phyloP scores from a whole-genome alignment of 768 basidiomycete species.

The Suillus spraguei region DNA sequence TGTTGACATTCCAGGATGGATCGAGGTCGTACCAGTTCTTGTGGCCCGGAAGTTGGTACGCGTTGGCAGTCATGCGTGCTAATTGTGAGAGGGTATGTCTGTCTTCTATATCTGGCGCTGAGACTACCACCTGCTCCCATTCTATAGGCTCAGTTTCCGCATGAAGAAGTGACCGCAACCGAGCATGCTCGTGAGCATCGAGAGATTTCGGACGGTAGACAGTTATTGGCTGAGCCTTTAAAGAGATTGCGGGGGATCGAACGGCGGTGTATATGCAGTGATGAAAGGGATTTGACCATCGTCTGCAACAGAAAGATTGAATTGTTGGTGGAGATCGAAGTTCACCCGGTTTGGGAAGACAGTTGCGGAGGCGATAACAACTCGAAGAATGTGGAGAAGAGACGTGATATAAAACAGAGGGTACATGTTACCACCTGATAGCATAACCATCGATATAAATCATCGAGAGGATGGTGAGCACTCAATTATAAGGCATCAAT shows the following conservation, averaged over 20 bases:
- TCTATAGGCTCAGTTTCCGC: slow-evolving; percentile 53
- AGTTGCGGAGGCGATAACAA: not conserved
- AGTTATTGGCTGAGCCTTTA: slow-evolving; percentile 49
- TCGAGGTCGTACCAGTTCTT: slow-evolving; percentile 85
- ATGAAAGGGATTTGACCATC: slow-evolving; percentile 12
- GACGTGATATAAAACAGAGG: not conserved
- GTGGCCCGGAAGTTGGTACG: slow-evolving; percentile 74
- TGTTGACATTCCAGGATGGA: slow-evolving; percentile 62
- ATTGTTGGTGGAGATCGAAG: slow-evolving; percentile 3
- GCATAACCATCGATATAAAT: not conserved
- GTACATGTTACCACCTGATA: not conserved
- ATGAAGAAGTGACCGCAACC: slow-evolving; percentile 50
- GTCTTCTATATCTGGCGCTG: slow-evolving; percentile 80
- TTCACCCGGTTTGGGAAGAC: not conserved
- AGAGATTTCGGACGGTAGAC: slow-evolving; percentile 63
- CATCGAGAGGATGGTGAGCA: not conserved
- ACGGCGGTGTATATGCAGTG: slow-evolving; percentile 13
- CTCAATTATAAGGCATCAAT: not conserved
- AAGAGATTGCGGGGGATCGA: slow-evolving; percentile 20
- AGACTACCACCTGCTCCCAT: slow-evolving; percentile 70
- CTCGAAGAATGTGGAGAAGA: not conserved
- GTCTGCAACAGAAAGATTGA: slow-evolving; percentile 4
- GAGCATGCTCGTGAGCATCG: slow-evolving; percentile 51
- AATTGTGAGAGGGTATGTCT: slow-evolving; percentile 79
- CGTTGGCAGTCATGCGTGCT: slow-evolving; percentile 87